phyloP scores from a whole-genome alignment of 1,139 yeast species.

The Geotrichum australiense region DNA sequence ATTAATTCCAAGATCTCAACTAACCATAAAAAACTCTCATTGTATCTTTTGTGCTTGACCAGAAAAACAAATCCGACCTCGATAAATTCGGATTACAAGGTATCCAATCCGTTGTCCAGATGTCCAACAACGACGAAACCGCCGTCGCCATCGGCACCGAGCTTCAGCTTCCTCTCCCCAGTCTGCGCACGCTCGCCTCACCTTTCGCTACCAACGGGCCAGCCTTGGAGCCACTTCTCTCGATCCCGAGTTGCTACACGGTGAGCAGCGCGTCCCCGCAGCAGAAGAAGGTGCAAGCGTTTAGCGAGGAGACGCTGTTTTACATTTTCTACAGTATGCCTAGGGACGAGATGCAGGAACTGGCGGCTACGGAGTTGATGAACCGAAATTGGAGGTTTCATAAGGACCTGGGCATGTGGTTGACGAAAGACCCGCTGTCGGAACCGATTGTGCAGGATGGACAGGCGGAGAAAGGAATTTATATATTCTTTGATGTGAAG shows the following conservation, averaged over 20 bases:
- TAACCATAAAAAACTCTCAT: no score
- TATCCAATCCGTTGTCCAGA: conserved; percentile 55
- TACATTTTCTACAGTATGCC: conserved; percentile 93
- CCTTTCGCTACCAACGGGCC: conserved; percentile 95
- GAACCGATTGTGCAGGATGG: conserved; percentile 84
- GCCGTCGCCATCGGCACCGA: conserved; percentile 82
- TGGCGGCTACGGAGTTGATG: conserved; percentile 81
- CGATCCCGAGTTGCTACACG: conserved; percentile 52
- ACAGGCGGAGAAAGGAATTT: conserved; percentile 90
- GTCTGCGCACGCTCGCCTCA: conserved; percentile 68
- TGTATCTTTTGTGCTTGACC: no score
- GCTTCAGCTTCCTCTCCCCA: conserved; percentile 38
- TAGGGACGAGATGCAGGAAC: conserved; percentile 85
- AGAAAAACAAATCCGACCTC: conserved; percentile 22
- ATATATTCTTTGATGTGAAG: conserved; percentile 91
- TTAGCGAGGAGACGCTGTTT: conserved; percentile 88
- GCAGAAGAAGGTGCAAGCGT: conserved; percentile 65
- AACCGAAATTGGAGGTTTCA: conserved; percentile 96
- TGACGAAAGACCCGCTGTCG: conserved; percentile 85
- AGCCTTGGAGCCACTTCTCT: conserved; percentile 61
- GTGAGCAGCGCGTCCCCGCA: conserved; percentile 48
- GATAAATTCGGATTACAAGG: conserved; percentile 66
- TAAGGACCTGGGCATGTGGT: conserved; percentile 92
- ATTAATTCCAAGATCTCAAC: conserved; percentile 13
- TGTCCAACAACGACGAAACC: conserved; percentile 60